A percentile compares a stretch with the other conserved stretches of the same genome.
phyloP scores from a whole-genome alignment of 1,284 basidiomycete genomes.

The Leucoagaricus sp. region DNA sequence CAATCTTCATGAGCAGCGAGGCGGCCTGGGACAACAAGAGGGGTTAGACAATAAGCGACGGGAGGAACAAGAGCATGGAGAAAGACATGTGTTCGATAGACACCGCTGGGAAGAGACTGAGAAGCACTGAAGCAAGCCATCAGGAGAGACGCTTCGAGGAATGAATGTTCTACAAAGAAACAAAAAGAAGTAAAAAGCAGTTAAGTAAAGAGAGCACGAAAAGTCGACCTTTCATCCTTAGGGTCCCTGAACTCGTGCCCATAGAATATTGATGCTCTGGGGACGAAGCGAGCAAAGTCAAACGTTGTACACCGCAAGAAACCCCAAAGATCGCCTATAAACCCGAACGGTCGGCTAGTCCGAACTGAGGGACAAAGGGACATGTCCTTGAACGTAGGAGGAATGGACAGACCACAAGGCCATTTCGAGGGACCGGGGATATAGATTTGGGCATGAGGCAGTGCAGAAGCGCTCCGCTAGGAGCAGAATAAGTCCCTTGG shows the following conservation, averaged over 20 bases:
- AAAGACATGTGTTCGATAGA: no score
- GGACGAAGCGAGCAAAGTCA: not conserved
- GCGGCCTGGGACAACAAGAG: no score
- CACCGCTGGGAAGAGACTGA: no score
- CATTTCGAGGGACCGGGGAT: not conserved
- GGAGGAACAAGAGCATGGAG: no score
- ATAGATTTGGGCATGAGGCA: not conserved
- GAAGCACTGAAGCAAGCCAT: no score
- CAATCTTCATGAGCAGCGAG: no score
- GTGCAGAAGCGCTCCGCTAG: not conserved
- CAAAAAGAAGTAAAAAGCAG: not conserved
- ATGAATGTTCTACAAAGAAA: not conserved
- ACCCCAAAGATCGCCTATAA: not conserved
- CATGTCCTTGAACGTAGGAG: not conserved
- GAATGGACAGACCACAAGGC: not conserved
- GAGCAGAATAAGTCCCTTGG: no score
- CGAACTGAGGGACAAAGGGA: not conserved
- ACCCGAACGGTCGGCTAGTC: not conserved
- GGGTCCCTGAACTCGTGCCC: not conserved
- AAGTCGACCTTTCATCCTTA: not conserved
- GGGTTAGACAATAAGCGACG: no score
- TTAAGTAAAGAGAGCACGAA: not conserved
- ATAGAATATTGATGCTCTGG: not conserved
- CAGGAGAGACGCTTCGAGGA: not conserved
- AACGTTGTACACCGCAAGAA: not conserved